Conservation (phyloP, 2,329 filamentous ascomycete genomes). For the Meredithiella fracta region DNA sequence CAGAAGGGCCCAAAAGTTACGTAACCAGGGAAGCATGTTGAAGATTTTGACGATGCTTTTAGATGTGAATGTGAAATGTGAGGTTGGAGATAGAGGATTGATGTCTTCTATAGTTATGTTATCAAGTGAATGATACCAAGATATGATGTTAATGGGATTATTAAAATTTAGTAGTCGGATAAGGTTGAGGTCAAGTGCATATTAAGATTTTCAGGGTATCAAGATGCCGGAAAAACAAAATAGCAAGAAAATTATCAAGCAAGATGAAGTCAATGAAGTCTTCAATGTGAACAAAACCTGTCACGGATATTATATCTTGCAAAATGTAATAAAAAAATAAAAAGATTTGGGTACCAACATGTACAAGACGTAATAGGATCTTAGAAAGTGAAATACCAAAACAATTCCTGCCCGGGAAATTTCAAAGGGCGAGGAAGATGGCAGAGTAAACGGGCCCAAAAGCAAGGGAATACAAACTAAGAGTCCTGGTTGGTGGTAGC, state of each 20-base stretch:
- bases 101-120: not conserved
- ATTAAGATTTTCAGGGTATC: not conserved
- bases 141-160: not conserved
- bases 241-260: too few species aligned
- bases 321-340: too few species aligned
- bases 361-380: too few species aligned
- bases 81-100: not conserved
- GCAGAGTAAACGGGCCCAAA: not conserved
- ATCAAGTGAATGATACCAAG: not conserved
- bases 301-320: too few species aligned
- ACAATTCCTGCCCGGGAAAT: not conserved
- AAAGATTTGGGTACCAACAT: too few species aligned
- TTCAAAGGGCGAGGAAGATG: not conserved
- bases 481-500: not conserved
- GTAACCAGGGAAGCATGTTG: slow-evolving; percentile 8
- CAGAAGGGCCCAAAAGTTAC: slow-evolving; percentile 16
- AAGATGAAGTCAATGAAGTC: too few species aligned
- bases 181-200: not conserved
- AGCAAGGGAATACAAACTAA: not conserved
- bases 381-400: too few species aligned
- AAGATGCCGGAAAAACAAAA: too few species aligned
- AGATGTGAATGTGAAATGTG: not conserved
- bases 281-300: too few species aligned
- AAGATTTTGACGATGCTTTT: not conserved
- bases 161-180: not conserved